A percentile compares a stretch with the other conserved stretches of the same genome.
phyloP scores from a whole-genome alignment of 805 yeast species.

The Kurtzmaniella fragi region DNA sequence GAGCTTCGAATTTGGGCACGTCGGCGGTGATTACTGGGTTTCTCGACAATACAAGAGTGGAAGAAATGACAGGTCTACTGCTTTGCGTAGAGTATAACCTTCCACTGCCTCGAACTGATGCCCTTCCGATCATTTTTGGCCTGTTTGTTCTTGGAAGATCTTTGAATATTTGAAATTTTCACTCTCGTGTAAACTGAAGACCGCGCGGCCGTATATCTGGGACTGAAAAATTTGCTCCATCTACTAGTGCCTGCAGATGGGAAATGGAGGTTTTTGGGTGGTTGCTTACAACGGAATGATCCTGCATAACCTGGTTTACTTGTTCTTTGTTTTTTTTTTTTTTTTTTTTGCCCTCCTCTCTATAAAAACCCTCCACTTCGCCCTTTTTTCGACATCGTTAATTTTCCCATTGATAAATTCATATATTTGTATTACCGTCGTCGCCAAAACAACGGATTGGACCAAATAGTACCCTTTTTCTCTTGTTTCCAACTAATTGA shows the following conservation, averaged over 20 bases:
- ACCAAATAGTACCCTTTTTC: too few species aligned
- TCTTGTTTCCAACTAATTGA: too few species aligned
- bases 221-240: conserved; percentile 2
- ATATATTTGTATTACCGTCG: not conserved
- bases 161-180: conserved; percentile 10
- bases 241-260: not conserved
- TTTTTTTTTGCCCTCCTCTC: not conserved
- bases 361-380: not conserved
- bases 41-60: conserved; percentile 69
- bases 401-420: not conserved
- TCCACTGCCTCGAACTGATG: conserved; percentile 3
- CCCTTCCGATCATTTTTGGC: conserved; percentile 1
- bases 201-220: not conserved
- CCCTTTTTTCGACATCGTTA: not conserved
- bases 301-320: not conserved
- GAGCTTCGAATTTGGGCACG: conserved; percentile 61
- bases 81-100: conserved; percentile 10
- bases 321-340: not conserved
- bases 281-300: too few species aligned
- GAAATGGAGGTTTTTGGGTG: too few species aligned
- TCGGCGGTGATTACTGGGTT: conserved; percentile 82
- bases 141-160: not conserved
- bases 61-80: conserved; percentile 18
- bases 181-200: conserved; percentile 10
- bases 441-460: not conserved